Evolutionary conservation across 1,139 yeast genomes (phyloP).

Genomic region (Blastobotrys arbuscula): DNA sequence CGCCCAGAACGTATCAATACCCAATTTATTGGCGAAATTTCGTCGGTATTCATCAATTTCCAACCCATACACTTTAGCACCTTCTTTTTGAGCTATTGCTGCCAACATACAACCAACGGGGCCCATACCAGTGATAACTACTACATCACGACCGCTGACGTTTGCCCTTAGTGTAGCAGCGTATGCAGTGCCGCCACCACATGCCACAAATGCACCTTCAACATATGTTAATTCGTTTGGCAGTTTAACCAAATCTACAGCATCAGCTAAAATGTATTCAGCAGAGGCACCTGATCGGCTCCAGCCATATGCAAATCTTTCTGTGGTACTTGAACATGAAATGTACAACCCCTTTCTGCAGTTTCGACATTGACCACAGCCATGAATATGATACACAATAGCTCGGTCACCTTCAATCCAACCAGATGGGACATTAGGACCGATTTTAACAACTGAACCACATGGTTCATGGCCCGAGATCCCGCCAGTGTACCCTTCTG

Average conservation of each 20-base stretch:
- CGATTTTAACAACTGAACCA: slow-evolving; percentile 15
- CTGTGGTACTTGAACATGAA: slow-evolving; percentile 10
- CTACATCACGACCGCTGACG: slow-evolving; percentile 18
- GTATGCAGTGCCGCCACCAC: slow-evolving; percentile 17
- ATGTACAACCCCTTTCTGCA: slow-evolving; percentile 16
- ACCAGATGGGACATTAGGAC: slow-evolving; percentile 13
- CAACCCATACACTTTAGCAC: slow-evolving; percentile 17
- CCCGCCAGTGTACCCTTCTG: slow-evolving; percentile 17
- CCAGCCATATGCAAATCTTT: slow-evolving; percentile 19
- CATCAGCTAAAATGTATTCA: slow-evolving; percentile 16
- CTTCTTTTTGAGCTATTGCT: slow-evolving; percentile 17
- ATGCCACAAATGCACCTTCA: slow-evolving; percentile 19
- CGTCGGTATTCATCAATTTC: slow-evolving; percentile 16
- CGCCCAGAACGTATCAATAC: slow-evolving; percentile 14
- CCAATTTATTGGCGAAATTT: slow-evolving; percentile 13
- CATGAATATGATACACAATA: slow-evolving; percentile 18
- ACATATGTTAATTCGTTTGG: slow-evolving; percentile 15
- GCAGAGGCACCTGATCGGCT: slow-evolving; percentile 18
- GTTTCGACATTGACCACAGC: slow-evolving; percentile 17
- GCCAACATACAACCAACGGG: slow-evolving; percentile 19
- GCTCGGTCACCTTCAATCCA: slow-evolving; percentile 17
- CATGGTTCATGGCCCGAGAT: slow-evolving; percentile 20
- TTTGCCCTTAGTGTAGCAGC: slow-evolving; percentile 18
- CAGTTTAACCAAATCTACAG: slow-evolving; percentile 14
- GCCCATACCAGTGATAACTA: slow-evolving; percentile 18